Percentiles rank a stretch among this genome's conserved stretches.
Evolutionary conservation across 805 yeast species (phyloP).

Genomic region (Wickerhamomyces kurtzmanii): DNA sequence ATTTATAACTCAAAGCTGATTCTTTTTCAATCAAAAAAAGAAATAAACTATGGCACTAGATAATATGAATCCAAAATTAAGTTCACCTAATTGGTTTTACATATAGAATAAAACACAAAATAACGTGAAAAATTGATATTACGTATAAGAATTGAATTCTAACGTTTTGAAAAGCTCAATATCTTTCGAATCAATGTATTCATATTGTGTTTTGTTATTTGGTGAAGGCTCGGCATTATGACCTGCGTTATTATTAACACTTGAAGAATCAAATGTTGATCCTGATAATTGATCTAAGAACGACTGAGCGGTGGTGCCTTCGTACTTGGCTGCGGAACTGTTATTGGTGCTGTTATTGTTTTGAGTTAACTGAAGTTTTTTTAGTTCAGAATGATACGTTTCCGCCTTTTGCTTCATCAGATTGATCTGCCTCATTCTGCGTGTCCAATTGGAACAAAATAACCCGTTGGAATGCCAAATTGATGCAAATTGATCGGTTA

Average conservation of each 20-base stretch:
- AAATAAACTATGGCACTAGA: no score
- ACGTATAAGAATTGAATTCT: conserved; percentile 18
- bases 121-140: conserved; percentile 8
- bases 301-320: conserved; percentile 12
- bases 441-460: conserved; percentile 57
- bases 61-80: no score
- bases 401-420: conserved; percentile 22
- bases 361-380: conserved; percentile 2
- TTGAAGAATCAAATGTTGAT: conserved; percentile 2
- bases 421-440: conserved; percentile 47
- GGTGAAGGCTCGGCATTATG: conserved; percentile 1
- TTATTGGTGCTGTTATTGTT: conserved; percentile 4
- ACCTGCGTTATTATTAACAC: conserved; percentile 8
- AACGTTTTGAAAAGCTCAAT: conserved; percentile 15
- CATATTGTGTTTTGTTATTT: conserved; percentile 10
- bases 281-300: conserved; percentile 12
- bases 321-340: no score
- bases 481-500: conserved; percentile 63
- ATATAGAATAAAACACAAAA: no score
- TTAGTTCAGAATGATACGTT: conserved; percentile 5
- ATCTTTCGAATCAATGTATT: conserved; percentile 12
- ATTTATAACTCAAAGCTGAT: no score
- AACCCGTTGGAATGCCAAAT: conserved; percentile 60
- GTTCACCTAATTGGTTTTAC: no score
- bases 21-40: no score